Evolutionary conservation across 768 basidiomycete species (phyloP), one percentile per base, ranked within the genome.

Genomic region (Tylopilus sp.): DNA sequence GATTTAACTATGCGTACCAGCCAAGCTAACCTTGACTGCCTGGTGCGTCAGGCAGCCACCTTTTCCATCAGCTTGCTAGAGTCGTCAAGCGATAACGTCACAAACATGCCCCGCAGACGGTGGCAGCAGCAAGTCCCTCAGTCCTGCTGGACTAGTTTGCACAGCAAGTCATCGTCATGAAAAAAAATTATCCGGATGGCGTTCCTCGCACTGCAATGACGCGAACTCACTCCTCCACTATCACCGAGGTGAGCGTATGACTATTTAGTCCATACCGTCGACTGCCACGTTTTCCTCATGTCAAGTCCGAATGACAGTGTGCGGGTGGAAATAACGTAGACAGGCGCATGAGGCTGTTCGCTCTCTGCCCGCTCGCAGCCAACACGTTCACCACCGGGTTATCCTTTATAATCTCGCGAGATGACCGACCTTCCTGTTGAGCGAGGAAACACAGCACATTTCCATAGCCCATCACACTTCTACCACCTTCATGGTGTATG

Each of bases 221-320:
- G 45, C 54, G 40, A 59, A 45, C 36, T 24, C 38, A 45, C 46
- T 29, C 50, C 14, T 44, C 50, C 41, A 47, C 47, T 50, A 16
- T 67, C 61, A 43, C 55, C 60, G 54, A 55, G 44, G 51, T 49
- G 42, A 54, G 48, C 19, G 33, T 51, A 53, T 29, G 46, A 55
- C 30, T 13, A 26, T 50, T 50, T 51, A 30, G 48, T 54, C 41
- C 54, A 33, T 55, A 53, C 42, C 51, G 42, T 54, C 45, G 47
- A 41, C 41, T n/a, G 28, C 58, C 69, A 64, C 67, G 60, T 65
- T 67, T 69, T 64, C 48, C 56, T 59, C 37, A 53, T 57, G 63
- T 62, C 63, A 54, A 28, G 42, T 55, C 53, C 46, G 36, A 54
- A 45, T 49, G 45, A 49, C 54, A 42, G 41, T 24, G 52, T 54